Conservation (phyloP, 73 alveolate genomes). For the Tetrahymena elliotti region DNA sequence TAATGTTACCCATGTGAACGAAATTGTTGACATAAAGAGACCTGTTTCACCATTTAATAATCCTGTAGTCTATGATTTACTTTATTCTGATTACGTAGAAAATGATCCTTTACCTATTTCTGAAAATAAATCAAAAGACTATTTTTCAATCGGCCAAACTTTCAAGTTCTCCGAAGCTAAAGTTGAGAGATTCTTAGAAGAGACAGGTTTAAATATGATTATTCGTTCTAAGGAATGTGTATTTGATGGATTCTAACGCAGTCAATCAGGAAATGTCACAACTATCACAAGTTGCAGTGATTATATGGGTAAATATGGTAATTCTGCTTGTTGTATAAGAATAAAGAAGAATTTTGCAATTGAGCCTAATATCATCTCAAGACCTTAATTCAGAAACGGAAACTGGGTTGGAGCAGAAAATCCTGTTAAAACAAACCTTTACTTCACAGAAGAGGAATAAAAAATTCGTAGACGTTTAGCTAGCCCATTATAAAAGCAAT, state of each 20-base stretch:
- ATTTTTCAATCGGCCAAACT: slow-evolving; percentile 59
- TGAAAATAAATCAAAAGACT: slow-evolving; percentile 56
- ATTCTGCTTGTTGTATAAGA: not conserved
- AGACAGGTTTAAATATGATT: slow-evolving; percentile 63
- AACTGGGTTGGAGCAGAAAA: not conserved
- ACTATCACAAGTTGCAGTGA: not conserved
- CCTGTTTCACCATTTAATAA: slow-evolving; percentile 65
- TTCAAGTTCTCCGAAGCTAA: slow-evolving; percentile 73
- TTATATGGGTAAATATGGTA: not conserved
- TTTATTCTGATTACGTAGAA: slow-evolving; percentile 55
- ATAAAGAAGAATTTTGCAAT: not conserved
- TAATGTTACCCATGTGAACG: slow-evolving; percentile 58
- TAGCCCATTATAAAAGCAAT: not conserved
- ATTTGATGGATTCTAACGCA: slow-evolving; percentile 58
- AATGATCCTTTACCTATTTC: slow-evolving; percentile 60
- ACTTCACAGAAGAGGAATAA: not conserved
- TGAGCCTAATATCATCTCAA: not conserved
- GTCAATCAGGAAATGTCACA: not conserved
- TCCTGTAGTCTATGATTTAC: slow-evolving; percentile 19
- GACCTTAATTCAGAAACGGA: not conserved
- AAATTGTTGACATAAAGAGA: slow-evolving; percentile 62
- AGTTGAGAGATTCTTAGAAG: slow-evolving; percentile 72
- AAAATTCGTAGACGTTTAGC: not conserved
- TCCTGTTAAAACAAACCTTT: not conserved
- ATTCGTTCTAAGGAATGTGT: slow-evolving; percentile 75